phyloP scores from a whole-genome alignment of 176 grass and related monocot genomes.

The Musa itinerans region DNA sequence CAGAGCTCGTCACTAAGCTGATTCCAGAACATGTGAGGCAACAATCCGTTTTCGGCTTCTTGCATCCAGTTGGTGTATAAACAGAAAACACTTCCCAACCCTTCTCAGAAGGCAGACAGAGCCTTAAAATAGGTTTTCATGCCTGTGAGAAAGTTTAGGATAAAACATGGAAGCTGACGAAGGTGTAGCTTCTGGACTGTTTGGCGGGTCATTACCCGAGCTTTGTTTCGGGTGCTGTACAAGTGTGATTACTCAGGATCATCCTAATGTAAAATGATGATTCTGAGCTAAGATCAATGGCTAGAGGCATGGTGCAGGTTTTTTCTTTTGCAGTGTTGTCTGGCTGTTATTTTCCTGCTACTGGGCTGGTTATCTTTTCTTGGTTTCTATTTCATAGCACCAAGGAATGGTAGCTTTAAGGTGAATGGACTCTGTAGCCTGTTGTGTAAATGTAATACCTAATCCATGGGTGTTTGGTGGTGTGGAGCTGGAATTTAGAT shows the following conservation, averaged over 20 bases:
- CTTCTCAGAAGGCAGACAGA: background rate
- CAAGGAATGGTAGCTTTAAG: background rate
- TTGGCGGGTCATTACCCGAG: background rate
- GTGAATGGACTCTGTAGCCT: background rate
- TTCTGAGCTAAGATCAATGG: constrained; percentile 6
- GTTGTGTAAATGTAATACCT: background rate
- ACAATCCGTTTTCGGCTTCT: constrained; percentile 7
- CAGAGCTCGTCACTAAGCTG: constrained; percentile 13
- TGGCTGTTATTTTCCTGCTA: background rate
- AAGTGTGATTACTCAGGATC: constrained; percentile 4
- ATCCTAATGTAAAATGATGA: background rate
- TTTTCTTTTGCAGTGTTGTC: background rate
- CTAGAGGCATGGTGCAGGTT: background rate
- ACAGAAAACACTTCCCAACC: background rate
- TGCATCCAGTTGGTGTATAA: constrained; percentile 11
- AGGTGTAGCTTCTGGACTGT: background rate
- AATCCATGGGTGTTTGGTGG: constrained; percentile 1
- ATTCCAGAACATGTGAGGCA: constrained; percentile 20
- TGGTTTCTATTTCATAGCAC: background rate
- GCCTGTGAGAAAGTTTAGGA: background rate
- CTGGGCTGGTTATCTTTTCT: background rate
- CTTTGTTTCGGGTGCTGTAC: background rate
- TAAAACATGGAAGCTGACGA: background rate
- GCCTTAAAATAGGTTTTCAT: background rate
- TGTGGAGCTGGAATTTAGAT: constrained; percentile 2